Conservation (phyloP, 176 grass and related monocot genomes). For the Oryza meridionalis region DNA sequence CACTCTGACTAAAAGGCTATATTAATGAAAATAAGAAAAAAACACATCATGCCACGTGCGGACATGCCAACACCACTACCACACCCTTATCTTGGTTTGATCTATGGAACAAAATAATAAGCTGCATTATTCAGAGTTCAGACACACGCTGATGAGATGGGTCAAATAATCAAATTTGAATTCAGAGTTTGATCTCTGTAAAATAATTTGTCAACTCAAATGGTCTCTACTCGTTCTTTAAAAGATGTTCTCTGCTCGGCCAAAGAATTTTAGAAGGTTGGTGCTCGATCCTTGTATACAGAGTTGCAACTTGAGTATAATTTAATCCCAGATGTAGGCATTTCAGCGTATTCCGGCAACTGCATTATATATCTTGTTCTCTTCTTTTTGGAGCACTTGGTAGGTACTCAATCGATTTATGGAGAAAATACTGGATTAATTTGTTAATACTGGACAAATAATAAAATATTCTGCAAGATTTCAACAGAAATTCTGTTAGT, state of each 20-base stretch:
- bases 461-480: neutral
- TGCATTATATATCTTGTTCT: neutral
- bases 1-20: too few species aligned
- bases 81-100: neutral
- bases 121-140: neutral
- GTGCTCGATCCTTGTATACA: neutral
- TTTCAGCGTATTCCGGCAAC: neutral
- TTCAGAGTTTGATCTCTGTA: conserved; percentile 10
- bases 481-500: neutral
- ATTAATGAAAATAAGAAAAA: too few species aligned
- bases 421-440: neutral
- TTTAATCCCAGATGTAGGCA: neutral
- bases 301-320: neutral
- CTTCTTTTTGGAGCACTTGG: neutral
- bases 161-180: neutral
- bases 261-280: neutral
- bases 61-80: too few species aligned
- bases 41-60: too few species aligned
- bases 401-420: conserved; percentile 13
- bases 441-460: neutral
- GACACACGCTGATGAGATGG: neutral
- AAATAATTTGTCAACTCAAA: neutral
- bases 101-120: neutral
- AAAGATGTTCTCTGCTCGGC: neutral
- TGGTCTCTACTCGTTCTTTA: neutral